These are phyloP conservation scores for Termitomyces heimii DNA, from an alignment of 768 basidiomycete species.

Conservation along the genomic window DNA sequence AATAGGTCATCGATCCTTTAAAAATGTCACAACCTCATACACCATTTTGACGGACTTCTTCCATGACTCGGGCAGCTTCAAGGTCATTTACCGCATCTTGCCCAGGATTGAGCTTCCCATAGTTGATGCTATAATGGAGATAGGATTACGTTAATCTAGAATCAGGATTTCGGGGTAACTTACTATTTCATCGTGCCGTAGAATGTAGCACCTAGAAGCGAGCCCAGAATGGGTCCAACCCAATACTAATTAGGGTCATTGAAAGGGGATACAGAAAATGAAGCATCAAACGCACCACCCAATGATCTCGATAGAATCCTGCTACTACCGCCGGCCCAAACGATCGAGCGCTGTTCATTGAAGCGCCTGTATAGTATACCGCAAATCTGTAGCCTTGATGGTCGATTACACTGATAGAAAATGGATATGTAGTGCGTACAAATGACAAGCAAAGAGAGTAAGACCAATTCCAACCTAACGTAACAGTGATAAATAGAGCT, in stretches of 20 bases:
- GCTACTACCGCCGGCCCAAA: conserved; percentile 67
- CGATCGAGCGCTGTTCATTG: conserved; percentile 63
- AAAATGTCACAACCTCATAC: background rate
- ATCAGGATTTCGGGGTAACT: conserved; percentile 4
- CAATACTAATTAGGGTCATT: conserved; percentile 42
- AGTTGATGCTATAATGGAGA: conserved; percentile 30
- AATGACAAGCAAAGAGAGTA: conserved; percentile 55
- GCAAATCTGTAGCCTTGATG: conserved; percentile 36
- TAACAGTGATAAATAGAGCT: background rate
- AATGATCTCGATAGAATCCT: conserved; percentile 53
- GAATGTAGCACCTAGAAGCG: conserved; percentile 50
- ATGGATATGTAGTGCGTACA: conserved; percentile 30
- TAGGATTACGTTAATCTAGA: background rate
- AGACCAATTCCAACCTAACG: conserved; percentile 57
- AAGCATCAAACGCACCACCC: conserved; percentile 45
- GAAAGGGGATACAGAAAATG: background rate
- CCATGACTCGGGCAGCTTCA: conserved; percentile 24
- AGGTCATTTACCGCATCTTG: conserved; percentile 38
- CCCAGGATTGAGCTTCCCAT: conserved; percentile 46
- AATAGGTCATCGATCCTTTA: background rate
- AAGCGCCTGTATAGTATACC: conserved; percentile 57
- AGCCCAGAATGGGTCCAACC: conserved; percentile 66
- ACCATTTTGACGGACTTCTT: conserved; percentile 5
- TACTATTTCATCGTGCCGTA: conserved; percentile 52
- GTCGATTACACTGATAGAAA: background rate